These are phyloP conservation scores for Dichotomocladium elegans DNA, from an alignment of 371 early-diverging fungal genomes.

Conservation along the genomic window DNA sequence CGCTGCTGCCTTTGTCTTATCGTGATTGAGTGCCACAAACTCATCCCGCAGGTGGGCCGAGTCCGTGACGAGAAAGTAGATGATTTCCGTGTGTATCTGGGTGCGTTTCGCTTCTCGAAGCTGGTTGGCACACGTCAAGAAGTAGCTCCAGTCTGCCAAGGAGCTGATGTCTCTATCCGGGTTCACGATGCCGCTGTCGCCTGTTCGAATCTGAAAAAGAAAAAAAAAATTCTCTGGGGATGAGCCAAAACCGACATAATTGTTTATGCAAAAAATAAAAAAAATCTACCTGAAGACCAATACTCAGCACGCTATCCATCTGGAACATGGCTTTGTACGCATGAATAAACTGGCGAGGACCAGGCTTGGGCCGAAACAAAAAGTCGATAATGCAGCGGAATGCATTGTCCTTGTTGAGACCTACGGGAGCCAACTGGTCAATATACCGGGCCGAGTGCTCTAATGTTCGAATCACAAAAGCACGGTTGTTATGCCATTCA, in stretches of 20 bases:
- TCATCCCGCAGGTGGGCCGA: slow-evolving; percentile 21
- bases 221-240: background rate
- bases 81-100: slow-evolving; percentile 22
- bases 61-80: slow-evolving; percentile 33
- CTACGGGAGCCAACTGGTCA: slow-evolving; percentile 15
- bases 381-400: slow-evolving; percentile 31
- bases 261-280: background rate
- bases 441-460: slow-evolving; percentile 21
- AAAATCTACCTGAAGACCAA: slow-evolving; percentile 27
- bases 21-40: slow-evolving; percentile 23
- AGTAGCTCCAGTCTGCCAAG: slow-evolving; percentile 24
- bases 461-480: slow-evolving; percentile 28
- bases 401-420: slow-evolving; percentile 24
- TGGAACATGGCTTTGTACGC: slow-evolving; percentile 23
- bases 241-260: background rate
- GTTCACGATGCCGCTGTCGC: slow-evolving; percentile 26
- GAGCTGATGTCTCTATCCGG: slow-evolving; percentile 21
- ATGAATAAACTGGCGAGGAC: slow-evolving; percentile 25
- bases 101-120: slow-evolving; percentile 17
- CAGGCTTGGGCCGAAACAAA: slow-evolving; percentile 30
- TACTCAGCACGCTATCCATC: slow-evolving; percentile 30
- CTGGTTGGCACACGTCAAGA: slow-evolving; percentile 32
- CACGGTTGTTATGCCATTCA: slow-evolving; percentile 29
- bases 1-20: slow-evolving; percentile 1
- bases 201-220: slow-evolving; percentile 20